Base-by-base conservation (phyloP, 768 basidiomycete species). In the Daedaleopsis sinensis region DNA sequence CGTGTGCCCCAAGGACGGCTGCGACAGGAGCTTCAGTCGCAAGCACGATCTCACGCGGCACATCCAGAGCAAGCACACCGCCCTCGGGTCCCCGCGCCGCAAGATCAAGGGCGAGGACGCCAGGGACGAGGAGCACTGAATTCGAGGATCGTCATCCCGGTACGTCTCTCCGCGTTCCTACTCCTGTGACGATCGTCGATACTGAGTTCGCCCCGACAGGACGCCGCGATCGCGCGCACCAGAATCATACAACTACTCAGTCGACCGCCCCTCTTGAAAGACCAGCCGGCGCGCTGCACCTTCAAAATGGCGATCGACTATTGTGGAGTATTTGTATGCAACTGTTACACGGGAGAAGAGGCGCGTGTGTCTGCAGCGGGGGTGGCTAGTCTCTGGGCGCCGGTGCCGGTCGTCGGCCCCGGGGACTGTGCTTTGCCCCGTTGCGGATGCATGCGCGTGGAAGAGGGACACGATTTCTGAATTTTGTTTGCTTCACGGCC, bases 41-140 rank as follows among this genome's bases (percentile, higher is more conserved):
- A 43, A 47, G 54, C 62, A 63, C 49, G 62, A 63, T 48, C 54
- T 59, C 57, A 16, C 16, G 2, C 57, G 62, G 1, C 62, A 63
- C 54, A 21, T 47, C 43, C 47, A 51, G 13, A 27, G 21, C 3
- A 63, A 56, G 54, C 62, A 63, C 49, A 63, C 62, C 18, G 18
- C 37, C 42, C 42, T 50, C 9, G 62, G 62, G 27, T 63, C 62
- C 2, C 62, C 62, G 15, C 57, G 62, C 13, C 52, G 53, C 54
- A 63, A 63, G 62, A 11, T 10, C 21, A 4, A 42, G 39, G 21
- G 10, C 21, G 23, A 49, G 47, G 47, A 8, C 23, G 23, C 3
- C 47, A 49, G 10, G 23, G 23, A n/a, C n/a, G n/a, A 43, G 15
- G 44, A 46, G 44, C n/a, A 42, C 39, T 42, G 10, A 42, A 42